Evolutionary conservation across 352 stramenopile species (phyloP), one percentile per base, ranked within the genome.

Genomic region (Sclerospora graminicola): DNA sequence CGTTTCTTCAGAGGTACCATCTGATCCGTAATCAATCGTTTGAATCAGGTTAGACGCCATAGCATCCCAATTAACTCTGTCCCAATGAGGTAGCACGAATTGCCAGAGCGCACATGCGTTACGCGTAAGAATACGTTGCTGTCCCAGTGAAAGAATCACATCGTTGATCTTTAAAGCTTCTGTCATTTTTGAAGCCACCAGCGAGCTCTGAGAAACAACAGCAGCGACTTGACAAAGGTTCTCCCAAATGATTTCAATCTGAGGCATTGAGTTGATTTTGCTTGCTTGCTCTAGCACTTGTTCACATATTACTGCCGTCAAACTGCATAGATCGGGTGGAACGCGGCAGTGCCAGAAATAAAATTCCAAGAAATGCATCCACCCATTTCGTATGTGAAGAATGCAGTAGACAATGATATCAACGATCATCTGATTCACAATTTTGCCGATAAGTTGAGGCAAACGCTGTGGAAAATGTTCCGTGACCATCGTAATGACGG

Each of bases 351-450:
- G 57, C 29, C 53, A 78, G 44, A 86, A 91, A 53, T 81, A 83
- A 49, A 85, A 70, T 41, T 92, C 80, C 23, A 89, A 45, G 19
- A 88, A 71, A 48, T 89, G 66, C 49, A 89, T 71, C 81, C 81
- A 92, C 0, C 81, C 81, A 27, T 85, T 86, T 32, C 64, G 73
- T 20, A 89, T 77, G 23, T 80, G 50, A 13, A 88, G 45, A 5
- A 88, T 57, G 36, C 66, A 83, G 48, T 89, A 87, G 11, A 81
- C 60, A 30, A 82, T 46, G 8, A 89, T 73, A 23, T 89, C 73
- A 8, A 77, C 58, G 19, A 83, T 66, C 16, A 89, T 58, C 14
- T 82, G 58, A 13, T 79, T 82, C 5, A 60, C 60, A 27, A 87
- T 57, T 19, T 57, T 72, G 33, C 40, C 29, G 14, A 79, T 67